Conservation (phyloP, 129 eudicot genomes). For the Tanacetum coccineum region DNA sequence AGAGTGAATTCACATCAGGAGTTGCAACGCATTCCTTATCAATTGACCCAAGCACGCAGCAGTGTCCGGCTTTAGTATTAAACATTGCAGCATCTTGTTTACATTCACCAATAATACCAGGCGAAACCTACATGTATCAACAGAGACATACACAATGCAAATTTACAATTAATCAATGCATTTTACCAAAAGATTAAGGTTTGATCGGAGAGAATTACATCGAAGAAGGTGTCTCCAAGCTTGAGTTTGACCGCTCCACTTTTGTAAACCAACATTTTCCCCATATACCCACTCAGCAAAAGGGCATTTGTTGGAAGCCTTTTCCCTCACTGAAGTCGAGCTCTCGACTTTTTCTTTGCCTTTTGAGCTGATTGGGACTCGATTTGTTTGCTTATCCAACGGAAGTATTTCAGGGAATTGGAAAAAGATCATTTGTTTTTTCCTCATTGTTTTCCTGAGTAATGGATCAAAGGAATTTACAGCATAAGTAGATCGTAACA, state of each 20-base stretch:
- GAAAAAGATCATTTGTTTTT: slow-evolving; percentile 42
- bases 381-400: slow-evolving; percentile 15
- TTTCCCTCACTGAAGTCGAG: slow-evolving; percentile 23
- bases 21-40: slow-evolving; percentile 48
- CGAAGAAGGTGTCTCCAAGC: no score
- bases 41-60: slow-evolving; percentile 46
- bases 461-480: not conserved
- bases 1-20: slow-evolving; percentile 46
- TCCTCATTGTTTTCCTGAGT: slow-evolving; percentile 40
- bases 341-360: slow-evolving; percentile 35
- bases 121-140: slow-evolving; percentile 50
- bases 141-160: not conserved
- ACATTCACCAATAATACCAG: slow-evolving; percentile 36
- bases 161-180: slow-evolving; percentile 16
- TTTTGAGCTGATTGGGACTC: slow-evolving; percentile 21
- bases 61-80: slow-evolving; percentile 36
- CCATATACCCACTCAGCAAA: slow-evolving; percentile 52
- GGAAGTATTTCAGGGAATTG: slow-evolving; percentile 66
- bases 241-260: no score
- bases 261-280: slow-evolving; percentile 77
- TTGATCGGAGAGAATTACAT: no score
- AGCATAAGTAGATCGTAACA: slow-evolving; percentile 5
- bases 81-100: slow-evolving; percentile 45
- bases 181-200: no score
- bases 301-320: slow-evolving; percentile 19